Percentiles rank a stretch among this genome's conserved stretches.
These are phyloP conservation scores for Aspergillus sojae DNA, from an alignment of 2,329 filamentous ascomycete genomes.

Conservation along the genomic window DNA sequence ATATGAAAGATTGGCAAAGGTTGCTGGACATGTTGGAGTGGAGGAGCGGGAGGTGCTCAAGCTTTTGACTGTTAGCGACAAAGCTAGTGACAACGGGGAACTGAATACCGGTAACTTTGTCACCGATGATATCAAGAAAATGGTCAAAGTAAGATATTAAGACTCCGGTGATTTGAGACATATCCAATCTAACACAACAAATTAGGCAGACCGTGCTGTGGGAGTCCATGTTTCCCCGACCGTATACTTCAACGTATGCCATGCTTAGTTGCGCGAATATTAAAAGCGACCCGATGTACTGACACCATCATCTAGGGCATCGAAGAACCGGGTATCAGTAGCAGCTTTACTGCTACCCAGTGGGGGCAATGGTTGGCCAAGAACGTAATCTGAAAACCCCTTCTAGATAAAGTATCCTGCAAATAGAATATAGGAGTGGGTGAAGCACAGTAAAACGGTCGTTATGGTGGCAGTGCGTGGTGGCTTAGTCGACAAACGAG, in stretches of 20 bases:
- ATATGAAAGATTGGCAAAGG: constrained; percentile 74
- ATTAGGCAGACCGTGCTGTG: constrained; percentile 64
- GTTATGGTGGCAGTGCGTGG: constrained; percentile 11
- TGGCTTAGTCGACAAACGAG: constrained; percentile 16
- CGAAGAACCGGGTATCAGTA: constrained; percentile 76
- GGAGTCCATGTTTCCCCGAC: constrained; percentile 92
- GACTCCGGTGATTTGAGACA: constrained; percentile 3
- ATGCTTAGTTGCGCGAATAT: constrained; percentile 3
- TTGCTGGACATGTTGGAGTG: constrained; percentile 70
- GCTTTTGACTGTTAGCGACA: constrained; percentile 69
- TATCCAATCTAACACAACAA: constrained; percentile 20
- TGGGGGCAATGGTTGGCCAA: constrained; percentile 83
- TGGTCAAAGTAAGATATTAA: constrained; percentile 66
- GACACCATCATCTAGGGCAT: constrained; percentile 55
- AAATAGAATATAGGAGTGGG: constrained; percentile 8
- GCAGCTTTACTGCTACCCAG: constrained; percentile 75
- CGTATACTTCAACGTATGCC: constrained; percentile 73
- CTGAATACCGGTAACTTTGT: constrained; percentile 80
- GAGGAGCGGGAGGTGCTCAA: constrained; percentile 70
- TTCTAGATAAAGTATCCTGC: background rate
- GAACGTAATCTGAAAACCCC: constrained; percentile 55
- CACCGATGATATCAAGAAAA: constrained; percentile 80
- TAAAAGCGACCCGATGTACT: constrained; percentile 16
- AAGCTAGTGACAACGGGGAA: constrained; percentile 66
- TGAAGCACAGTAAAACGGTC: constrained; percentile 1